Percentiles rank a stretch among this genome's conserved stretches.
Evolutionary conservation across 768 basidiomycete genomes (phyloP).

Genomic region (Wakefieldia striispora): DNA sequence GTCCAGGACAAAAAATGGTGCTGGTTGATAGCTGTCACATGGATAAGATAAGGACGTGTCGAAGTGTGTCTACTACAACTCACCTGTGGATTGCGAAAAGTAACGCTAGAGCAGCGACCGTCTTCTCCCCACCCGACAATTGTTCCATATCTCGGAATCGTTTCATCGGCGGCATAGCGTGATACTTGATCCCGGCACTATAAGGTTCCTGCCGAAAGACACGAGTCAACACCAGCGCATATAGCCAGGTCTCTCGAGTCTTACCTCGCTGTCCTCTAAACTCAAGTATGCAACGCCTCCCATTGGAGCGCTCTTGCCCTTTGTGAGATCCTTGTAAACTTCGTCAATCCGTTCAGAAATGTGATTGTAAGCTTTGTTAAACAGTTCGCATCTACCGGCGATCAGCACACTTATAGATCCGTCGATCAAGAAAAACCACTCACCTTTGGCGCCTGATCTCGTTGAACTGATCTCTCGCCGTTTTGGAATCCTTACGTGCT

Average conservation of each 20-base stretch:
- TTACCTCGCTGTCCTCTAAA: conserved; percentile 92
- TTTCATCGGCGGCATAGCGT: conserved; percentile 99
- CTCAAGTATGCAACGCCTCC: conserved; percentile 96
- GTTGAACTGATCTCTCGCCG: conserved; percentile 89
- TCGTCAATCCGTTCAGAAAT: conserved; percentile 93
- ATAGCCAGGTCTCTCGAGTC: conserved; percentile 29
- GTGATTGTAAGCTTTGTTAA: conserved; percentile 95
- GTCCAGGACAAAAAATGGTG: conserved; percentile 98
- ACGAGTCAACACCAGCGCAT: conserved; percentile 1
- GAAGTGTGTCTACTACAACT: conserved; percentile 2
- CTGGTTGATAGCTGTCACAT: conserved; percentile 77
- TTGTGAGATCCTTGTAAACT: conserved; percentile 97
- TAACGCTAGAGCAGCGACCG: conserved; percentile 94
- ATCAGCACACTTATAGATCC: background rate
- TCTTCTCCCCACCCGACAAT: conserved; percentile 97
- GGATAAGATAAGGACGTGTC: background rate
- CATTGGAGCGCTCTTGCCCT: conserved; percentile 89
- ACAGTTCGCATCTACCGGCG: conserved; percentile 63
- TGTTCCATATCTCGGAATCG: conserved; percentile 99
- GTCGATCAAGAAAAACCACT: conserved; percentile 9
- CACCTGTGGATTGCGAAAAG: conserved; percentile 96
- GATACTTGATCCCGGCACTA: conserved; percentile 90
- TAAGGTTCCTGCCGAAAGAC: conserved; percentile 66
- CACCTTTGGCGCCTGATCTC: conserved; percentile 82
- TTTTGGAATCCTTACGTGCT: conserved; percentile 85